phyloP scores from a whole-genome alignment of 2,329 filamentous ascomycete genomes.

The Aspergillus luchuensis region DNA sequence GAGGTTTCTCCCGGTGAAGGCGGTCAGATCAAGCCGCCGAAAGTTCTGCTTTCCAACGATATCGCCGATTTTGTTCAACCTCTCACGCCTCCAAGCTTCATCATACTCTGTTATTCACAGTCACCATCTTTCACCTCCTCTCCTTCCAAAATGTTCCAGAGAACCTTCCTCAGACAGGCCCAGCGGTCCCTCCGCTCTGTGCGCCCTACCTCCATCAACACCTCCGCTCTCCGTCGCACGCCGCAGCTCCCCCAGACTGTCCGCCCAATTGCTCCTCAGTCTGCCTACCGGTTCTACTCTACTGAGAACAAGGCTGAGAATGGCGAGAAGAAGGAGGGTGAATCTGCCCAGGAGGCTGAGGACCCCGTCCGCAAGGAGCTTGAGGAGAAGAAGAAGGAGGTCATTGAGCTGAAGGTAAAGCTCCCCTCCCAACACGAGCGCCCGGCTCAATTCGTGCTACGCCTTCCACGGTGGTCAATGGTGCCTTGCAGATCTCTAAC shows the following conservation, averaged over 20 bases:
- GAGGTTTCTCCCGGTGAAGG: constrained; percentile 16
- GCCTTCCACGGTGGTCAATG: not conserved
- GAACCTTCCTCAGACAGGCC: constrained; percentile 45
- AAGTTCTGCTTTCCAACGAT: constrained; percentile 24
- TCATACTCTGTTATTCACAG: constrained; percentile 6
- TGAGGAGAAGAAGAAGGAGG: constrained; percentile 71
- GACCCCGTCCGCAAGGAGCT: constrained; percentile 64
- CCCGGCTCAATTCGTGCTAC: not conserved
- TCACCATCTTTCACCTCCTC: not conserved
- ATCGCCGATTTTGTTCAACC: constrained; percentile 9
- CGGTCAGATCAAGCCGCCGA: constrained; percentile 22
- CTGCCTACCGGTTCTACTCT: constrained; percentile 46
- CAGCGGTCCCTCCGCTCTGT: constrained; percentile 40
- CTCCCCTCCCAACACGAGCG: constrained; percentile 6
- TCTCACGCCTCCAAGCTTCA: constrained; percentile 3
- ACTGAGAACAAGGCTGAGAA: constrained; percentile 43
- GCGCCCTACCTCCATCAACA: constrained; percentile 37
- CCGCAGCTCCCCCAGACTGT: constrained; percentile 36
- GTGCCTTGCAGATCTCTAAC: not conserved
- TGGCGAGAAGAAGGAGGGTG: constrained; percentile 46
- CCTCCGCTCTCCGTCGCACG: constrained; percentile 36
- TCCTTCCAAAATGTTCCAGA: constrained; percentile 44
- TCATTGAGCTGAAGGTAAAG: constrained; percentile 80
- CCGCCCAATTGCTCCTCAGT: constrained; percentile 37
- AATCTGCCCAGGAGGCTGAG: constrained; percentile 37